Conservation (phyloP, 768 basidiomycete genomes). For the Russula olivacea region DNA sequence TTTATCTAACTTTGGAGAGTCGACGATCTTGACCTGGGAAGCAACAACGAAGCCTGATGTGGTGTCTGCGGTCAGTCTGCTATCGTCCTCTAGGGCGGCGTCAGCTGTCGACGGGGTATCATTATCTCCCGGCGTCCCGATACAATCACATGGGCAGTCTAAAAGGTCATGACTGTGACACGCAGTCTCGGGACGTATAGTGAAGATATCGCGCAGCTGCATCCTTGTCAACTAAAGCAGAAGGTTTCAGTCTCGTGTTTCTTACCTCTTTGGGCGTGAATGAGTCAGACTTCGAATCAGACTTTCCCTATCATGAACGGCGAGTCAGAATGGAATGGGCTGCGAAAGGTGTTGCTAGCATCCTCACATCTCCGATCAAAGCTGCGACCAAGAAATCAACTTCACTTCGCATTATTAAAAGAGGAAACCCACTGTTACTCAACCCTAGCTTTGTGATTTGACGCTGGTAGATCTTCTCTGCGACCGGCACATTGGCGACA, state of each 20-base stretch:
- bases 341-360: slow-evolving; percentile 25
- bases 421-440: slow-evolving; percentile 62
- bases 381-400: slow-evolving; percentile 37
- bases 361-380: slow-evolving; percentile 60
- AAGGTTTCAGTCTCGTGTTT: slow-evolving; percentile 20
- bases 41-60: slow-evolving; percentile 50
- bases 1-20: slow-evolving; percentile 44
- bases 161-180: slow-evolving; percentile 94
- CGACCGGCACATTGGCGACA: slow-evolving; percentile 6
- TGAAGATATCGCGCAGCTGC: slow-evolving; percentile 89
- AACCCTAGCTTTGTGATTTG: slow-evolving; percentile 92
- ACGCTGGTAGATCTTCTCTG: slow-evolving; percentile 89
- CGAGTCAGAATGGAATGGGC: slow-evolving; percentile 5
- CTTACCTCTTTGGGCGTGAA: slow-evolving; percentile 82
- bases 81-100: slow-evolving; percentile 26
- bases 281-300: slow-evolving; percentile 69
- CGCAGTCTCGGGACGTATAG: slow-evolving; percentile 66
- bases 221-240: slow-evolving; percentile 10
- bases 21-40: slow-evolving; percentile 49
- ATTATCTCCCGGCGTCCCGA: background rate
- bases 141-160: slow-evolving; percentile 60
- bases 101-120: background rate
- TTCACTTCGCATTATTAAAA: slow-evolving; percentile 19
- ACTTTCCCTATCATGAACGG: slow-evolving; percentile 32
- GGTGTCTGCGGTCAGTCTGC: slow-evolving; percentile 31